phyloP scores from a whole-genome alignment of 1,284 basidiomycete species.

The Trichosporon sp. region DNA sequence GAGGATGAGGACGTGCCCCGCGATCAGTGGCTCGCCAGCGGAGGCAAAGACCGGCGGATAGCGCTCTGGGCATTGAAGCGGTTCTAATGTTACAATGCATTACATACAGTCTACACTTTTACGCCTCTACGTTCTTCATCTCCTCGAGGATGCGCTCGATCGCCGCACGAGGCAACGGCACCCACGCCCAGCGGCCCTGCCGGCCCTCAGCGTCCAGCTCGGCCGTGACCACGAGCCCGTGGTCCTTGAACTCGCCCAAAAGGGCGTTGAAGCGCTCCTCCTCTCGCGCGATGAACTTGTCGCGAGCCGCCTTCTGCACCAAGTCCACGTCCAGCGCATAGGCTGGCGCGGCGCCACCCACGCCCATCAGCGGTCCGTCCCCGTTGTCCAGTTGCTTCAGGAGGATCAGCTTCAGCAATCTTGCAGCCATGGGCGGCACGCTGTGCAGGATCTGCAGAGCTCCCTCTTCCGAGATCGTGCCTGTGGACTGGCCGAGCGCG shows the following conservation, averaged over 20 bases:
- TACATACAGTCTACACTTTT: neutral
- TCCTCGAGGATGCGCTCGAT: constrained; percentile 43
- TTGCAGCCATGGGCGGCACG: constrained; percentile 78
- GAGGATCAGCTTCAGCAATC: constrained; percentile 65
- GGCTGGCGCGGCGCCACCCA: constrained; percentile 27
- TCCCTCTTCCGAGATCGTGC: constrained; percentile 67
- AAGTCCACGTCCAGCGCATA: constrained; percentile 45
- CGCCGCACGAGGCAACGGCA: constrained; percentile 66
- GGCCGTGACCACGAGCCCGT: constrained; percentile 64
- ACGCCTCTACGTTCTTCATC: constrained; percentile 30
- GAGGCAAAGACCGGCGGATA: constrained; percentile 67
- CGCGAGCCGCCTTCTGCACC: constrained; percentile 46
- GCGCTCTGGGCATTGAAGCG: constrained; percentile 66
- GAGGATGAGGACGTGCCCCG: constrained; percentile 52
- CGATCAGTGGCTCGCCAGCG: constrained; percentile 62
- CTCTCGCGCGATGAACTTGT: constrained; percentile 78
- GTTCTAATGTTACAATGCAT: neutral
- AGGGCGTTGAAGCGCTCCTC: constrained; percentile 74
- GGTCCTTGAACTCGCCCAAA: constrained; percentile 82
- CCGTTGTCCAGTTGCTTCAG: constrained; percentile 54
- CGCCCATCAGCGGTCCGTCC: constrained; percentile 50
- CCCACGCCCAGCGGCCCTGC: constrained; percentile 60
- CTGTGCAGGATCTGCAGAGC: constrained; percentile 75
- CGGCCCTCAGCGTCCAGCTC: constrained; percentile 40
- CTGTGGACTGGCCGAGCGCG: constrained; percentile 23